Base-by-base conservation (phyloP, 352 stramenopile genomes). In the Phytophthora tentaculata region DNA sequence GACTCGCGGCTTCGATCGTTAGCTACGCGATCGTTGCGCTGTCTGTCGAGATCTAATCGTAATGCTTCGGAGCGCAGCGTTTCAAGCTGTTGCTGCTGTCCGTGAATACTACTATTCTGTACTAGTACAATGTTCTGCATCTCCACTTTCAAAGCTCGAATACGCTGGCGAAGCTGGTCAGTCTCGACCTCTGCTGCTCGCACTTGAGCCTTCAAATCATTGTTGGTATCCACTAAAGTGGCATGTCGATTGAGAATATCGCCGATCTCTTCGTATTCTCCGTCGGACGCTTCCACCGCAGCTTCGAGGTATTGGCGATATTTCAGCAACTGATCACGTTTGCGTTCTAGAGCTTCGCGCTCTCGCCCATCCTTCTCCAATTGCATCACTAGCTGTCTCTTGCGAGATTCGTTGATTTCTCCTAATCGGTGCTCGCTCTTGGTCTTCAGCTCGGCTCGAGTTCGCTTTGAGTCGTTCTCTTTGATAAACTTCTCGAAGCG, bases 401-500 rank as follows among this genome's bases (percentile, higher is more conserved):
- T 90, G 24, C 93, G 86, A 50, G 81, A 57, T 37, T 96, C 88
- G 62, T 95, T 96, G 16, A 86, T 70, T 59, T 96, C 86, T 24
- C 77, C 69, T 29, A 86, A 68, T 20, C 88, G 79, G 51, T 89
- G 77, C 63, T 97, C 91, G 2, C 83, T 89, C 71, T 97, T 98
- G 41, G 74, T 78, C 67, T 97, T 97, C 8, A 94, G 66, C 66
- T 98, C 91, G 8, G 91, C 93, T 23, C 89, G 78, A 45, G 81
- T 90, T 37, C 91, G 77, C 64, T 98, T 98, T 0, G 88, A 89
- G 64, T 97, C 91, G 66, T 98, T 98, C 65, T 97, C 91, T 64
- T 97, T 96, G 65, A 98, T 97, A 63, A 98, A 98, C 54, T 97
- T 97, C 58, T 98, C 91, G 64, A 97, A 98, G 17, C 90, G 89